Evolutionary conservation across 441 rosid genomes (phyloP).

Genomic region (Oxalis stricta): DNA sequence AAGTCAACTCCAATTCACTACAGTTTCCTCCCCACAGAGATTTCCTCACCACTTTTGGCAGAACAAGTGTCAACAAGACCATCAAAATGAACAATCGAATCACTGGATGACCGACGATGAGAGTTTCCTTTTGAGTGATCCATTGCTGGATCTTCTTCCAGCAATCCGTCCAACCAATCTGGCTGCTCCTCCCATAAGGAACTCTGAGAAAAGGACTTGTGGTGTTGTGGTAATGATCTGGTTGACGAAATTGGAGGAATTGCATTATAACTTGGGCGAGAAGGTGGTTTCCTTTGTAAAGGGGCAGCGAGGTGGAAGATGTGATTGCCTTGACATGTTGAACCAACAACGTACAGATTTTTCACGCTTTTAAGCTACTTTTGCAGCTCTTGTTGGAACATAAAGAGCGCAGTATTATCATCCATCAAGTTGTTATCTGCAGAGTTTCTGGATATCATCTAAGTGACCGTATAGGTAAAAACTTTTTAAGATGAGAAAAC

Average conservation of each 20-base stretch:
- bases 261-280: constrained; percentile 19
- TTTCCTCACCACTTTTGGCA: too few species aligned
- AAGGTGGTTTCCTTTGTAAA: constrained; percentile 32
- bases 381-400: constrained; percentile 6
- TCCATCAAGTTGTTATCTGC: constrained; percentile 3
- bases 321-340: constrained; percentile 58
- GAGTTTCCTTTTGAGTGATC: constrained; percentile 22
- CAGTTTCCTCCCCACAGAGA: too few species aligned
- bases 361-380: constrained; percentile 11
- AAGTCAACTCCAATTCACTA: too few species aligned
- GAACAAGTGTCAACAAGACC: too few species aligned
- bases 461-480: not conserved
- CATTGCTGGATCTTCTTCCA: constrained; percentile 25
- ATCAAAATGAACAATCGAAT: constrained; percentile 42
- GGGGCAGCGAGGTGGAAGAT: constrained; percentile 62
- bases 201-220: constrained; percentile 32
- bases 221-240: constrained; percentile 23
- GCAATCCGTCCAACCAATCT: constrained; percentile 55
- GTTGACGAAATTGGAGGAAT: constrained; percentile 16
- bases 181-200: constrained; percentile 44
- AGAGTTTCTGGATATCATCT: constrained; percentile 9
- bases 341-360: constrained; percentile 1
- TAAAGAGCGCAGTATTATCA: constrained; percentile 7
- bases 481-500: not conserved
- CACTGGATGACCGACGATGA: constrained; percentile 55